phyloP scores from a whole-genome alignment of 768 basidiomycete species.

The Floccularia luteovirens region DNA sequence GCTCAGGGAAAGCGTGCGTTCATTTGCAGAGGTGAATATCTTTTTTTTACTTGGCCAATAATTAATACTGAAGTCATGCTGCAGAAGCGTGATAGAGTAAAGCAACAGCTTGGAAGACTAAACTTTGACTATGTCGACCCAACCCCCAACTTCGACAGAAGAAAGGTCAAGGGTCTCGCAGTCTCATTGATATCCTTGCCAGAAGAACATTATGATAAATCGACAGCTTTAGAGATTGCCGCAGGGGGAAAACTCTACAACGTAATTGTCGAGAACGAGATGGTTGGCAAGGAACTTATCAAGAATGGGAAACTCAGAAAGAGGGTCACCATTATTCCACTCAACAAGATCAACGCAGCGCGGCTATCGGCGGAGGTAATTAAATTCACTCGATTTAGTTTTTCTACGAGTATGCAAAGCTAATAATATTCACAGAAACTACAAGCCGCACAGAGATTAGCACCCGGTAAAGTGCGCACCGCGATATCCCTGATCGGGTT shows the following conservation, averaged over 20 bases:
- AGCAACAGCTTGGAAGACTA: constrained; percentile 57
- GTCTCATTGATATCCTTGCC: constrained; percentile 81
- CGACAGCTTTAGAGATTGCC: constrained; percentile 89
- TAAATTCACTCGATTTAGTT: constrained; percentile 4
- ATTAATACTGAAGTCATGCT: no score
- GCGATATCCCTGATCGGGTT: constrained; percentile 90
- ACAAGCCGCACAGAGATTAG: constrained; percentile 58
- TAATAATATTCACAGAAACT: constrained; percentile 54
- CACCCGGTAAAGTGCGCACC: constrained; percentile 73
- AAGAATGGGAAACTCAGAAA: constrained; percentile 69
- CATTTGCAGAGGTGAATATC: constrained; percentile 54
- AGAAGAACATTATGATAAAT: constrained; percentile 61
- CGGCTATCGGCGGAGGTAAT: constrained; percentile 36
- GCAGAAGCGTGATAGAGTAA: constrained; percentile 64
- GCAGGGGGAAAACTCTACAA: constrained; percentile 89
- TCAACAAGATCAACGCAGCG: constrained; percentile 81
- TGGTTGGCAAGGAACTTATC: constrained; percentile 78
- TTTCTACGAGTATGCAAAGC: not conserved
- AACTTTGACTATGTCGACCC: constrained; percentile 84
- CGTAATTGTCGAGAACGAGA: constrained; percentile 89
- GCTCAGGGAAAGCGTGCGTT: constrained; percentile 46
- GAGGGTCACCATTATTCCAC: constrained; percentile 88
- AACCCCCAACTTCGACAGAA: constrained; percentile 70
- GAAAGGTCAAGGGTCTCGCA: constrained; percentile 86
- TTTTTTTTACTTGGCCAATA: not conserved